These are phyloP conservation scores for Lentinula raphanica DNA, from an alignment of 768 basidiomycete genomes.

Conservation along the genomic window DNA sequence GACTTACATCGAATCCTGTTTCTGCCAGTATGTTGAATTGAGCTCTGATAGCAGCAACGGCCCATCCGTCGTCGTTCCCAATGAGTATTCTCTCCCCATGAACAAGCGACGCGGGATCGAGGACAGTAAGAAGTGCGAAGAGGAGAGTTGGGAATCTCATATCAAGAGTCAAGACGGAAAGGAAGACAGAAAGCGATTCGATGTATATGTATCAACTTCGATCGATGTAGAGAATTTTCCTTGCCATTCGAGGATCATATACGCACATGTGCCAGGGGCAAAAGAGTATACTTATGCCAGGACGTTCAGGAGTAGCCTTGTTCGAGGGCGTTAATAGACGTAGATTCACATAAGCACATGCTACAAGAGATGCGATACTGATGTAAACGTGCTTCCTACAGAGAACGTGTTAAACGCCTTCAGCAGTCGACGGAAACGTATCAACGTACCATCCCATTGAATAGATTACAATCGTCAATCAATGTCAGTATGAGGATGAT, in stretches of 20 bases:
- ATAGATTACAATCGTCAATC: no score
- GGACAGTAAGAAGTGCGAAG: not conserved
- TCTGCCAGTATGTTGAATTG: slow-evolving; percentile 32
- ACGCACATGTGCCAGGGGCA: not conserved
- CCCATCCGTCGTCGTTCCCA: slow-evolving; percentile 39
- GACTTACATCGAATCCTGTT: slow-evolving; percentile 23
- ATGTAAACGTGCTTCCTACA: no score
- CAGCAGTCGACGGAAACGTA: no score
- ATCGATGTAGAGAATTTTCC: not conserved
- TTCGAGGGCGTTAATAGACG: no score
- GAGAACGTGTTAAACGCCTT: no score
- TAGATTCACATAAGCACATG: not conserved
- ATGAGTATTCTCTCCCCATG: slow-evolving; percentile 15
- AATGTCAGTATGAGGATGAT: not conserved
- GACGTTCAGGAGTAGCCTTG: not conserved
- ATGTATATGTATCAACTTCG: not conserved
- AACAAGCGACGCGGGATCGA: not conserved
- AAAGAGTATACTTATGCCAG: not conserved
- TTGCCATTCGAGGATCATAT: not conserved
- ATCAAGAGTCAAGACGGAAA: no score
- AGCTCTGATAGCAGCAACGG: slow-evolving; percentile 39
- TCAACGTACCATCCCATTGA: no score
- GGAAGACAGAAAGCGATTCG: no score
- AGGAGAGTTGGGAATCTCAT: not conserved
- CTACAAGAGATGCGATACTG: not conserved